Conservation (phyloP, 306 rosid species). For the Carpinus viminea region DNA sequence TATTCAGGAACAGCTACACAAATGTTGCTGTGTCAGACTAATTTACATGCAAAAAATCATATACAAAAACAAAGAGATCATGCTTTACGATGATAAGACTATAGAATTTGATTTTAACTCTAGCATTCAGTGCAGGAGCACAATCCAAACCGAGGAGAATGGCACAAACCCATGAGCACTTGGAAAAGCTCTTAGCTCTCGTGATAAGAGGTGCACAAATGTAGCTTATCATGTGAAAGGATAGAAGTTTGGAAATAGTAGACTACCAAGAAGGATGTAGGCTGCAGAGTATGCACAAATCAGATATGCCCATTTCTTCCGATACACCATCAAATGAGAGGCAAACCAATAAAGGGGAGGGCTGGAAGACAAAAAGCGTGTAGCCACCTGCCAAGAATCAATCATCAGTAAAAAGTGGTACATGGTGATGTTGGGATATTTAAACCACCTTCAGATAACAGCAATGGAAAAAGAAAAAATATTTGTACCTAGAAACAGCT, state of each 20-base stretch:
- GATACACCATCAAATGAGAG: constrained; percentile 55
- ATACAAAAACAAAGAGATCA: background rate
- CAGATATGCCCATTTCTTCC: constrained; percentile 62
- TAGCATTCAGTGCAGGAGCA: background rate
- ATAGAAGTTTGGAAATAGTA: constrained; percentile 86
- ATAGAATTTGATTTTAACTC: background rate
- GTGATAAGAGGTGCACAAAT: background rate
- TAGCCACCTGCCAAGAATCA: constrained; percentile 65
- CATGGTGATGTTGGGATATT: constrained; percentile 4
- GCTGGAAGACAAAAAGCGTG: constrained; percentile 87
- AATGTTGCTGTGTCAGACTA: background rate
- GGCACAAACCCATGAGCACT: background rate
- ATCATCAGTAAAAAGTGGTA: constrained; percentile 11
- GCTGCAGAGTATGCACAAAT: constrained; percentile 80
- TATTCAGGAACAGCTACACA: background rate
- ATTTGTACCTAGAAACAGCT: background rate
- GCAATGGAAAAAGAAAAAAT: constrained; percentile 11
- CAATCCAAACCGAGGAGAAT: background rate
- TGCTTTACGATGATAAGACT: background rate
- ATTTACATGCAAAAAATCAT: background rate
- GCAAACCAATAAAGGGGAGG: constrained; percentile 95
- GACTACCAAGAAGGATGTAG: constrained; percentile 81
- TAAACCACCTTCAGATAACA: constrained; percentile 19
- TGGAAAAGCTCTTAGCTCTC: background rate
- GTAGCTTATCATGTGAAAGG: constrained; percentile 66